A percentile compares a stretch with the other conserved stretches of the same genome.
These are phyloP conservation scores for Pittosporum tobira DNA, from an alignment of 129 eudicot genomes.

Conservation along the genomic window DNA sequence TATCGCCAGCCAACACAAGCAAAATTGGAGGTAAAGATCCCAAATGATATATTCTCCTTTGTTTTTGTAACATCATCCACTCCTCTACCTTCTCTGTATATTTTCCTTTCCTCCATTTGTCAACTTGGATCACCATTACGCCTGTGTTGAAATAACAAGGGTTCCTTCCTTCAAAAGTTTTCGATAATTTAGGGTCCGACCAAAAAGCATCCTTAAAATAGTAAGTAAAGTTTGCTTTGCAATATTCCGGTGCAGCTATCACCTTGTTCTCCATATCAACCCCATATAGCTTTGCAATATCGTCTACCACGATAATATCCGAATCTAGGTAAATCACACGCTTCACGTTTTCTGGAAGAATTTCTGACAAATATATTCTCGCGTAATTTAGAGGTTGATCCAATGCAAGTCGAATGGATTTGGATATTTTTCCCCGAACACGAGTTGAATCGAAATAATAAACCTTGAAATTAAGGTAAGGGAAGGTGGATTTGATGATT, in stretches of 20 bases:
- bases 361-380: conserved; percentile 36
- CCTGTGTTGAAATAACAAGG: conserved; percentile 53
- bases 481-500: conserved; percentile 25
- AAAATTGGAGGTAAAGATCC: conserved; percentile 44
- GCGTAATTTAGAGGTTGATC: conserved; percentile 48
- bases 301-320: conserved; percentile 42
- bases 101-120: conserved; percentile 39
- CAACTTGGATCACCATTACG: conserved; percentile 40
- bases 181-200: conserved; percentile 17
- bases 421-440: conserved; percentile 37
- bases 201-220: conserved; percentile 37
- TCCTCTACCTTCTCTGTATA: conserved; percentile 34
- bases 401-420: conserved; percentile 34
- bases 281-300: conserved; percentile 33
- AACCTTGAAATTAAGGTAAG: conserved; percentile 25
- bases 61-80: conserved; percentile 38
- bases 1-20: conserved; percentile 38
- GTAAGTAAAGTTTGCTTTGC: conserved; percentile 43
- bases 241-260: conserved; percentile 45
- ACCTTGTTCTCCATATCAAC: conserved; percentile 37
- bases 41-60: conserved; percentile 33
- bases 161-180: conserved; percentile 23
- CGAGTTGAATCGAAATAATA: conserved; percentile 29
- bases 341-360: conserved; percentile 19
- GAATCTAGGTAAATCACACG: conserved; percentile 42